A percentile compares a stretch with the other conserved stretches of the same genome.
phyloP scores from a whole-genome alignment of 2,329 filamentous ascomycete species.

The Penicillium oxalicum region DNA sequence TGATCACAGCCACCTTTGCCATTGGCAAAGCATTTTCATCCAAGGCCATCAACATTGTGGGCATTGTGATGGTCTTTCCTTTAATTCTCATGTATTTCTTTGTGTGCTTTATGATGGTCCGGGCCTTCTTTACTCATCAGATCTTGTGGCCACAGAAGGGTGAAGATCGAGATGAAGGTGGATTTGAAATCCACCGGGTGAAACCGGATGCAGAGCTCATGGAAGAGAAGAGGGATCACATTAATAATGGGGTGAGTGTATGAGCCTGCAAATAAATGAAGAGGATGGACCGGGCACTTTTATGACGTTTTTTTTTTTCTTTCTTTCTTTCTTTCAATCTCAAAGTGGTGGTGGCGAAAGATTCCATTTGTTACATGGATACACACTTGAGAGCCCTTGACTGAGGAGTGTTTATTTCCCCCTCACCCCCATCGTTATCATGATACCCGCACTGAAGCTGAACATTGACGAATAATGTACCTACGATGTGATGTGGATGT shows the following conservation, averaged over 20 bases:
- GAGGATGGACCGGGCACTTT: not conserved
- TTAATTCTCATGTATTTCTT: conserved; percentile 63
- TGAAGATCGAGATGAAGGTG: conserved; percentile 57
- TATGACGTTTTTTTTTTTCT: not conserved
- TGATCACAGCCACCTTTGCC: conserved; percentile 66
- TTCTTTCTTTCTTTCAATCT: too few species aligned
- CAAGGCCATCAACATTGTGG: conserved; percentile 58
- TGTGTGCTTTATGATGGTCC: conserved; percentile 65
- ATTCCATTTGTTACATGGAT: too few species aligned
- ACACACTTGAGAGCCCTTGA: too few species aligned
- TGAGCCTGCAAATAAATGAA: not conserved
- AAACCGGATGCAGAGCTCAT: conserved; percentile 22
- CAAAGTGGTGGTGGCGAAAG: too few species aligned
- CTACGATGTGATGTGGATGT: too few species aligned
- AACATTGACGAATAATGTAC: too few species aligned
- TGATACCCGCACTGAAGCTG: too few species aligned
- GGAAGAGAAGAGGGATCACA: conserved; percentile 4
- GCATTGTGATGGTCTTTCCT: conserved; percentile 60
- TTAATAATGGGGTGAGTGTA: not conserved
- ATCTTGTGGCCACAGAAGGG: conserved; percentile 74
- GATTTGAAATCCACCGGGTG: conserved; percentile 42
- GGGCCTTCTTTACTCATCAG: conserved; percentile 59
- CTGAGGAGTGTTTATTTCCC: too few species aligned
- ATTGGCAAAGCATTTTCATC: conserved; percentile 59
- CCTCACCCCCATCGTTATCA: too few species aligned